Conservation (phyloP, 129 eudicot genomes). For the Silybum marianum region DNA sequence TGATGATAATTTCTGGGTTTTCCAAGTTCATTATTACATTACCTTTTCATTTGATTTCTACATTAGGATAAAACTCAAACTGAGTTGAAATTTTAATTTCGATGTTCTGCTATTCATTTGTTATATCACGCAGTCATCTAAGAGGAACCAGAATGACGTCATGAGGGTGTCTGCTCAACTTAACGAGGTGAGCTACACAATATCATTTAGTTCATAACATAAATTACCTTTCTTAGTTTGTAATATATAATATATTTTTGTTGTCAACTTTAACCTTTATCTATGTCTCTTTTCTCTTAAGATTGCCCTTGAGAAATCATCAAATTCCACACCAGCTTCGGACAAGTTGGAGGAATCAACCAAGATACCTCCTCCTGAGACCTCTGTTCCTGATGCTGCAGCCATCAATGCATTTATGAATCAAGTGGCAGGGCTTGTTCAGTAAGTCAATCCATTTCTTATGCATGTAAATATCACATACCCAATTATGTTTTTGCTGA, state of each 20-base stretch:
- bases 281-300: conserved; percentile 30
- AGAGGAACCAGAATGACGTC: conserved; percentile 46
- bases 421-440: conserved; percentile 82
- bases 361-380: conserved; percentile 23
- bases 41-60: neutral
- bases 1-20: neutral
- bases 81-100: neutral
- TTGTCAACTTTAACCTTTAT: conserved; percentile 10
- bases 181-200: conserved; percentile 45
- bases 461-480: neutral
- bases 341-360: conserved; percentile 35
- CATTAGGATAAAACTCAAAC: neutral
- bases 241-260: neutral
- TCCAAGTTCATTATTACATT: neutral
- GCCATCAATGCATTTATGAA: conserved; percentile 68
- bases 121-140: conserved; percentile 46
- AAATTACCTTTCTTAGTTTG: neutral
- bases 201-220: conserved; percentile 2
- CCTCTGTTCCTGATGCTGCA: conserved; percentile 59
- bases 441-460: conserved; percentile 42
- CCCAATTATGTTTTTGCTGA: neutral
- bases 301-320: conserved; percentile 48
- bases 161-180: conserved; percentile 66
- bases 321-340: conserved; percentile 44
- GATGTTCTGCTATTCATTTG: neutral